These are phyloP conservation scores for Jimgerdemannia lactiflua DNA, from an alignment of 192 early-diverging fungal species.

Conservation along the genomic window DNA sequence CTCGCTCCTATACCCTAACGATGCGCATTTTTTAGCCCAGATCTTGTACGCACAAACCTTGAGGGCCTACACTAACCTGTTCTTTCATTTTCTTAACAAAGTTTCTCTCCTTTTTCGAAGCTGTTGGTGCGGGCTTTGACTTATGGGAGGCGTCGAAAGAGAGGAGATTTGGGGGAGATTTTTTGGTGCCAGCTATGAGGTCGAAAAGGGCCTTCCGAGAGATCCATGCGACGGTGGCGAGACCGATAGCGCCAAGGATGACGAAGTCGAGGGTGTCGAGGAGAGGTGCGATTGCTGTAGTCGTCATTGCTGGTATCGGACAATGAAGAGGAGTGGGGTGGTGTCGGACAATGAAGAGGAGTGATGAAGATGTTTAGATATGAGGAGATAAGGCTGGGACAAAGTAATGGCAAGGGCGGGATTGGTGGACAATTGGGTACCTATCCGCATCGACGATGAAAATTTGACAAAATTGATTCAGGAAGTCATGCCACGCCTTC, in stretches of 20 bases:
- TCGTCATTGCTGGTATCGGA: neutral
- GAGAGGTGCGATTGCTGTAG: conserved; percentile 6
- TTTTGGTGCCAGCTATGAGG: conserved; percentile 4
- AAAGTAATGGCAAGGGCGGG: no score
- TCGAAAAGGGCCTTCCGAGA: conserved; percentile 13
- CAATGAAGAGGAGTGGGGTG: neutral
- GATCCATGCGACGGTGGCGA: conserved; percentile 26
- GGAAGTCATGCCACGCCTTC: no score
- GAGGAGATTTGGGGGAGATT: conserved; percentile 11
- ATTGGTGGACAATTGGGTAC: no score
- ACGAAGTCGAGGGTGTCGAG: conserved; percentile 49
- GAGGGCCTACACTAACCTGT: conserved; percentile 28
- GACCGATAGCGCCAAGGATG: conserved; percentile 44
- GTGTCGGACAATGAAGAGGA: no score
- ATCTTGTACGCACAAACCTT: no score
- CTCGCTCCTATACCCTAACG: no score
- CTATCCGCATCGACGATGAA: no score
- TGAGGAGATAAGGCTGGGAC: no score
- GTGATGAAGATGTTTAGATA: no score
- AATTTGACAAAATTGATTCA: no score
- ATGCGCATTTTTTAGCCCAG: no score
- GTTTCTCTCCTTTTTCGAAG: conserved; percentile 18
- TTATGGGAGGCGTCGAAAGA: conserved; percentile 29
- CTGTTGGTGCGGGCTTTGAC: conserved; percentile 5
- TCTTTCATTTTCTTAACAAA: conserved; percentile 58